Conservation (phyloP, 2,329 filamentous ascomycete species). For the Scortechinia acanthostroma region DNA sequence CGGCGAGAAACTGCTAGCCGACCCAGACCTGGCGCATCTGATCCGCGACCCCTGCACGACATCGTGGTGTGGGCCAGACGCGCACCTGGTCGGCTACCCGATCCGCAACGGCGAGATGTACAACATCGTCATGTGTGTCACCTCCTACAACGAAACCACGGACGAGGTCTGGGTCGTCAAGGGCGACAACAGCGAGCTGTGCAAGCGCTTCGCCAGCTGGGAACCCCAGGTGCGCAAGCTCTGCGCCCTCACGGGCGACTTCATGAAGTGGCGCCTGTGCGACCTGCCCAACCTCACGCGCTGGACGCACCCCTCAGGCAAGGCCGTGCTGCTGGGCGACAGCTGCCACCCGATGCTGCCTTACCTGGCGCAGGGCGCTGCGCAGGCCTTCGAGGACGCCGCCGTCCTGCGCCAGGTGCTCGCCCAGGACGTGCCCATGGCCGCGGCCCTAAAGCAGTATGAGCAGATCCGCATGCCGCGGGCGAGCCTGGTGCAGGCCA, state of each 20-base stretch:
- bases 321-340: conserved; percentile 31
- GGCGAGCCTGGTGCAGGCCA: neutral
- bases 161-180: conserved; percentile 13
- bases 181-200: conserved; percentile 22
- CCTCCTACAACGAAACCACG: conserved; percentile 6
- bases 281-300: conserved; percentile 26
- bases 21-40: conserved; percentile 32
- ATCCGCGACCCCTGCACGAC: conserved; percentile 38
- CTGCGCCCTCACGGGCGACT: conserved; percentile 21
- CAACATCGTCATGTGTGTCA: conserved; percentile 21
- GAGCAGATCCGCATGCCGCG: neutral
- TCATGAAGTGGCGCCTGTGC: conserved; percentile 36
- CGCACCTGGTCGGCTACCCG: conserved; percentile 27
- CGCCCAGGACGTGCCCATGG: neutral
- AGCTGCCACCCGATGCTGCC: conserved; percentile 37
- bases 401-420: conserved; percentile 15
- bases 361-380: conserved; percentile 37
- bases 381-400: conserved; percentile 33
- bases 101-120: conserved; percentile 19
- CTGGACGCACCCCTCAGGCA: conserved; percentile 30
- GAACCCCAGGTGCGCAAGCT: conserved; percentile 22
- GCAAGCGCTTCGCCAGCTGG: conserved; percentile 22
- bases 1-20: conserved; percentile 32
- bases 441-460: neutral
- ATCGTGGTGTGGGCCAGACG: conserved; percentile 41